These are phyloP conservation scores for Rhizophora mangle DNA, from an alignment of 345 rosid species.

Conservation along the genomic window DNA sequence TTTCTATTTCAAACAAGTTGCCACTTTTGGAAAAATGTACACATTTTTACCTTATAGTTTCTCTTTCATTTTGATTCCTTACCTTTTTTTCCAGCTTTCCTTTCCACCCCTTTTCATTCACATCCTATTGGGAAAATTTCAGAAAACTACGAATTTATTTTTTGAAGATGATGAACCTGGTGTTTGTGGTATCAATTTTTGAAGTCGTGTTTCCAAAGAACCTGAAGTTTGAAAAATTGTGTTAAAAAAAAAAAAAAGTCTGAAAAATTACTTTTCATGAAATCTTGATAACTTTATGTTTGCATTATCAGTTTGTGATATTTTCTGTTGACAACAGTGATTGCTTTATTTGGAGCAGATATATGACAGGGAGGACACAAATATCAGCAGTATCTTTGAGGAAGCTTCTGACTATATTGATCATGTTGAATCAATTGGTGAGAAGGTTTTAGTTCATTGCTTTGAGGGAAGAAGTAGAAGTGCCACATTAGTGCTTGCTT, in stretches of 20 bases:
- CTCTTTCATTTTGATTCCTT: too few species aligned
- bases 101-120: too few species aligned
- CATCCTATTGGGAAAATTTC: too few species aligned
- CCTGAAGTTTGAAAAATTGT: too few species aligned
- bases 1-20: too few species aligned
- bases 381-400: constrained; percentile 69
- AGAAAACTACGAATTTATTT: too few species aligned
- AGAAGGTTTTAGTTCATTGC: constrained; percentile 87
- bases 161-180: too few species aligned
- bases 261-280: neutral
- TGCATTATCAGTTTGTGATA: neutral
- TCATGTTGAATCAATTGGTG: constrained; percentile 68
- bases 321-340: neutral
- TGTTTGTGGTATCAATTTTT: too few species aligned
- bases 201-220: too few species aligned
- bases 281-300: neutral
- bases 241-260: neutral
- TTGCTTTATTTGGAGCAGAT: constrained; percentile 45
- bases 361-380: constrained; percentile 73
- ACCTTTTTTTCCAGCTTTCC: too few species aligned
- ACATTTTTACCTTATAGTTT: too few species aligned
- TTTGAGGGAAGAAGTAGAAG: constrained; percentile 99
- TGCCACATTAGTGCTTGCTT: constrained; percentile 80
- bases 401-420: constrained; percentile 83
- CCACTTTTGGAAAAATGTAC: too few species aligned